These are phyloP conservation scores for Thalia dealbata DNA, from an alignment of 176 grass and related monocot genomes.

Conservation along the genomic window DNA sequence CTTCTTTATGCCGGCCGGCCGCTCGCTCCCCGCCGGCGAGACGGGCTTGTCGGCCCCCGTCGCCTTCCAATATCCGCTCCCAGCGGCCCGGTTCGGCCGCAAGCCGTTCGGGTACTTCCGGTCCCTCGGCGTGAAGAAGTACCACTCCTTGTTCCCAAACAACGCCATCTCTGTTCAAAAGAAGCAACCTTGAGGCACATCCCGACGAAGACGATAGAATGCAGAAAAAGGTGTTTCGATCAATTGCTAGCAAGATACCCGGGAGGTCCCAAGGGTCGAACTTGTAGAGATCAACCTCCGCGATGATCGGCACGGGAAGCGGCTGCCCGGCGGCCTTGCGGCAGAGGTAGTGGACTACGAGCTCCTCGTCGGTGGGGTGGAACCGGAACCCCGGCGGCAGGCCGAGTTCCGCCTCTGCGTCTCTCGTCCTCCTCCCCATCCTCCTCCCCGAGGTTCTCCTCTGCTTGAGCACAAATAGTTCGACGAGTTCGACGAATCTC, in stretches of 20 bases:
- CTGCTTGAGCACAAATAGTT: too few relatives aligned
- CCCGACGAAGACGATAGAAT: too few relatives aligned
- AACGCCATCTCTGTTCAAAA: background rate
- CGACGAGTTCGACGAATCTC: too few relatives aligned
- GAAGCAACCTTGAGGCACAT: too few relatives aligned
- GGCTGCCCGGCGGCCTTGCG: background rate
- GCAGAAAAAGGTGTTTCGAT: background rate
- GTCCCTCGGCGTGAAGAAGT: slow-evolving; percentile 8
- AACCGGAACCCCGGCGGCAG: slow-evolving; percentile 38
- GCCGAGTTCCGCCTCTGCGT: slow-evolving; percentile 9
- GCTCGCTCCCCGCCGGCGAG: background rate
- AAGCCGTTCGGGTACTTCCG: slow-evolving; percentile 8
- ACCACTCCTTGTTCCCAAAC: slow-evolving; percentile 4
- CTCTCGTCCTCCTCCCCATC: background rate
- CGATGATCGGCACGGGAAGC: slow-evolving; percentile 39
- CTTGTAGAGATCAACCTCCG: slow-evolving; percentile 94
- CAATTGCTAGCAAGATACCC: background rate
- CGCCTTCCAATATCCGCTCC: slow-evolving; percentile 2
- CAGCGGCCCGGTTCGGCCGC: slow-evolving; percentile 1
- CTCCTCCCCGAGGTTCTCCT: background rate
- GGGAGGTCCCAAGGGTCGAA: slow-evolving; percentile 51
- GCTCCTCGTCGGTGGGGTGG: slow-evolving; percentile 51
- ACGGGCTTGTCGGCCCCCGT: slow-evolving; percentile 1
- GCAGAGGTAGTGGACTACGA: slow-evolving; percentile 73
- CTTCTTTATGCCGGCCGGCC: background rate